Conservation (phyloP, 2,329 filamentous ascomycete genomes). For the Coniochaeta pulveracea region DNA sequence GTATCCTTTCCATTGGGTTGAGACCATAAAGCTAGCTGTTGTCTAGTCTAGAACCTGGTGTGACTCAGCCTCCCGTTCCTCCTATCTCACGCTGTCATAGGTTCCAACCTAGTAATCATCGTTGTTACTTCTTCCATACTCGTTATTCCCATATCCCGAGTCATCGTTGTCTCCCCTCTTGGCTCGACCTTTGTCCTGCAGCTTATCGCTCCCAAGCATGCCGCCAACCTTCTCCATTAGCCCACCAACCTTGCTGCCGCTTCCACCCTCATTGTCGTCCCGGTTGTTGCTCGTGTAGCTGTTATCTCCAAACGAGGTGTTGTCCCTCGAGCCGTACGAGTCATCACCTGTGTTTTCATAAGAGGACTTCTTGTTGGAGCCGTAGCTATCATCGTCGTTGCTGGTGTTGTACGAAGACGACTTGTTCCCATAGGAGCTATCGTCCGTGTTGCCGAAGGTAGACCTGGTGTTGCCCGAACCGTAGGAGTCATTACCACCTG, state of each 20-base stretch:
- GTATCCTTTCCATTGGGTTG: no score
- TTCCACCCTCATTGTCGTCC: constrained; percentile 6
- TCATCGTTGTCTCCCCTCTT: constrained; percentile 19
- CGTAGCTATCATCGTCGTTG: constrained; percentile 8
- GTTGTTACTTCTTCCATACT: no score
- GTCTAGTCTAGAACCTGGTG: no score
- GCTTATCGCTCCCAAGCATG: constrained; percentile 31
- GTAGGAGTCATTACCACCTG: constrained; percentile 11
- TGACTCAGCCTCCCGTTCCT: no score
- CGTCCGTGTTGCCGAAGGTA: no score
- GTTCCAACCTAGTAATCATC: no score
- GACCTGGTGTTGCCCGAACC: constrained; percentile 5
- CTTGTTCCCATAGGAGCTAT: constrained; percentile 1
- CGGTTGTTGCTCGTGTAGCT: constrained; percentile 6
- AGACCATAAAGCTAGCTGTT: no score
- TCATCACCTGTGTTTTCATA: constrained; percentile 4
- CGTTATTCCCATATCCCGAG: background rate
- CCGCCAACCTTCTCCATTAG: constrained; percentile 46
- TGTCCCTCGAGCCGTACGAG: constrained; percentile 10
- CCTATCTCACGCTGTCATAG: no score
- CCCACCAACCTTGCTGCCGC: constrained; percentile 41
- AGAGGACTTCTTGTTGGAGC: constrained; percentile 20
- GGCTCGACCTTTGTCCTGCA: constrained; percentile 35
- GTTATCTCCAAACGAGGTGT: background rate
- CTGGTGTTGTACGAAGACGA: constrained; percentile 3